Conservation (phyloP, 257 asterid genomes). For the Scutellaria baicalensis region DNA sequence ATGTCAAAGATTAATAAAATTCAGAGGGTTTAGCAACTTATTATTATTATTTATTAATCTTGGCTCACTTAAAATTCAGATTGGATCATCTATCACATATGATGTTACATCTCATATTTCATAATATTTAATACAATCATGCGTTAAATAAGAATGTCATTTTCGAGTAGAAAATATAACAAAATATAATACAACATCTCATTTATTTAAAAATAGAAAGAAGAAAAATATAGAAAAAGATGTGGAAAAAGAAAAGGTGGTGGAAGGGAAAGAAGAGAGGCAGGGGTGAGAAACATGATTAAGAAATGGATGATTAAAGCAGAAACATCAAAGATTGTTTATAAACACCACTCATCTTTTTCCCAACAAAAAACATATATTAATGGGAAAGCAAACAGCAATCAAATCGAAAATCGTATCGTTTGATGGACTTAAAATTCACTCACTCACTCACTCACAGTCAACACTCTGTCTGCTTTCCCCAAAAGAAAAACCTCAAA, state of each 20-base stretch:
- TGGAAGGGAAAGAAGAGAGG: neutral
- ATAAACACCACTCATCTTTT: too few species aligned
- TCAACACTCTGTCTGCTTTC: conserved; percentile 51
- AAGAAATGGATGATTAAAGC: conserved; percentile 18
- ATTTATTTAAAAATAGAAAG: neutral
- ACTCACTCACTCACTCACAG: too few species aligned
- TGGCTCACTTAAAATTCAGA: too few species aligned
- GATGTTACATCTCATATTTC: too few species aligned
- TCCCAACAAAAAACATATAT: neutral
- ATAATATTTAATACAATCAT: too few species aligned
- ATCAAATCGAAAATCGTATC: conserved; percentile 20
- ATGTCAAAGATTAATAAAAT: too few species aligned
- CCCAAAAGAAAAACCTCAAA: conserved; percentile 40
- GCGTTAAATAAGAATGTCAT: too few species aligned
- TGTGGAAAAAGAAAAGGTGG: neutral
- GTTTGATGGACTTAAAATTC: conserved; percentile 7
- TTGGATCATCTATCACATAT: too few species aligned
- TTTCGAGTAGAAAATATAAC: too few species aligned
- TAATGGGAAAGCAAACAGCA: neutral
- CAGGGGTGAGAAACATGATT: conserved; percentile 21
- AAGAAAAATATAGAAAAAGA: neutral
- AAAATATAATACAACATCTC: too few species aligned
- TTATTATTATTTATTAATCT: too few species aligned
- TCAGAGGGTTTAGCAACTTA: too few species aligned
- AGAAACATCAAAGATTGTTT: neutral